Evolutionary conservation across 2,329 filamentous ascomycete species (phyloP), one percentile per base, ranked within the genome.

Genomic region (Rhynchosporium secalis): DNA sequence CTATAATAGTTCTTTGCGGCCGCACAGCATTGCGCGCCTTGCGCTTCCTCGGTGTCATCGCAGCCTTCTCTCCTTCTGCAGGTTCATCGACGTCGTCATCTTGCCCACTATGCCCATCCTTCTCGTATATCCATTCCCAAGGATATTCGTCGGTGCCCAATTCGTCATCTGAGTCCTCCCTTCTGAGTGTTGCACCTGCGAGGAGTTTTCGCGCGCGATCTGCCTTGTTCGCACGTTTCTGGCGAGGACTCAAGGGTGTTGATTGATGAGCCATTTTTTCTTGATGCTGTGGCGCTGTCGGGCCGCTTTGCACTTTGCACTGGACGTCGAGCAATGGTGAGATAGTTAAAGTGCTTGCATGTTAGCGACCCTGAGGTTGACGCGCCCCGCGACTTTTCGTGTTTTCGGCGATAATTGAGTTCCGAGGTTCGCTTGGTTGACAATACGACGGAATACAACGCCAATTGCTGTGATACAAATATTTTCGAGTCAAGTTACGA

Each of bases 111-210:
- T 62, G 43, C 29, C n/a, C 41, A 15, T 56, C 60, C 29, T 45
- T 65, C 29, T 62, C 80, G 75, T 94, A 92, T 49, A 94, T 83
- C 89, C 90, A 94, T 77, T 91, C 83, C 91, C 91, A 95, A 0
- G 87, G 84, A 51, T 83, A 78, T 70, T 92, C 89, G 56, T 90
- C 86, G 41, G 83, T 80, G 33, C 86, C 89, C 29, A 96, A 83
- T 75, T 96, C 94, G 75, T 96, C 92, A 74, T 96, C 92, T 0
- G 91, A 96, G 74, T 96, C 89, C 65, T 95, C 90, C 70, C 89
- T 62, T 12, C 46, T 52, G 6, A 57, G 15, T 15, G 58, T 63
- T 10, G 49, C 61, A 13, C 65, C 68, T 20, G 62, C 54, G 3
- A 73, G 64, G 40, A 79, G 80, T 70, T 77, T 75, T 63, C 77